Base-by-base conservation (phyloP, 2,329 filamentous ascomycete species). In the Plenodomus lindquistii region DNA sequence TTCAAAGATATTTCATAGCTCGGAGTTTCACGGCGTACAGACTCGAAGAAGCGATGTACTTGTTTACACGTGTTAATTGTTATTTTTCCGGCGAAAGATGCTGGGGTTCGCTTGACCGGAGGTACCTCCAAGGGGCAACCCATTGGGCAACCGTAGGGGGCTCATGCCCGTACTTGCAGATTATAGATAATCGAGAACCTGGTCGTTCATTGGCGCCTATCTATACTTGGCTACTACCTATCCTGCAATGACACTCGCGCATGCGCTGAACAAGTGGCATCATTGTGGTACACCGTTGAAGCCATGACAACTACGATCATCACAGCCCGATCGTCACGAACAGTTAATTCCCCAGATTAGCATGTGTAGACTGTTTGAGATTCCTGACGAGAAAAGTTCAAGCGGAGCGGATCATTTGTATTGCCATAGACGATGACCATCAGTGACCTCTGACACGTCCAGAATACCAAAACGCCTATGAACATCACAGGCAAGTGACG, bases 21-120 rank as follows among this genome's bases (percentile, higher is more conserved):
- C 34, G 48, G 48, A 51, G 48, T 51, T 51, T 31, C 16, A 44
- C 31, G 44, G 48, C 44, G 36, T 46, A 40, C 35, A 40, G 19
- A 50, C 31, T 18, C 38, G 42, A 40, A n/a, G 16, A 29, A 29
- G 21, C 24, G 22, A 21, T 7, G 16, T 29, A 18, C 10, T 46
- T 46, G 7, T 31, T 29, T 40, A 41, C 40, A 49, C 22, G 40
- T 45, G 46, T 34, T 21, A 29, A 34, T 20, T 18, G 4, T 19
- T 9, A 18, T 37, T 13, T 6, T 37, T 37, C 8, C 35, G 11
- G 27, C 35, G 4, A 37, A 8, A 18, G 16, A 9, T 37, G 8
- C 18, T 37, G 22, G 22, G 22, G 22, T 36, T 36, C 34, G 35
- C 16, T 19, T 37, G 4, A 5, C 16, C 16, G 16, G 18, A 13